These are phyloP conservation scores for Rhizophora mangle DNA, from an alignment of 345 rosid species.

Conservation along the genomic window DNA sequence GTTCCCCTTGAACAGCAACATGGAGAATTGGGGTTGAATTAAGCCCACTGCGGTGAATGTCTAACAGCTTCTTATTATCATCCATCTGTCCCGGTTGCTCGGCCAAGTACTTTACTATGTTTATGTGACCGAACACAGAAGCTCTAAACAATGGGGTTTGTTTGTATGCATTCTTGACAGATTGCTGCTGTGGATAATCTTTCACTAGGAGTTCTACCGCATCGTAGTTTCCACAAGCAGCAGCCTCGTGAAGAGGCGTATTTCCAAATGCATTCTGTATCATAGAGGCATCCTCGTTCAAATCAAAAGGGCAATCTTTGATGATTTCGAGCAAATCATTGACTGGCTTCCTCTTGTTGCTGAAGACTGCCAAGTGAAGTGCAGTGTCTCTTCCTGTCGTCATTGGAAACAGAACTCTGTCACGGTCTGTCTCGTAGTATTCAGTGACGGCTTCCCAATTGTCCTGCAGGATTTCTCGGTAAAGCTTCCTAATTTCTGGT, in stretches of 20 bases:
- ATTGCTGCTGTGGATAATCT: background rate
- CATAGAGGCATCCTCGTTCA: background rate
- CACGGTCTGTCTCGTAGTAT: background rate
- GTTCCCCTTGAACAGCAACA: constrained; percentile 24
- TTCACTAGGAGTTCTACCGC: background rate
- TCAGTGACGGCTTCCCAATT: background rate
- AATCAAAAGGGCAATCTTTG: too few species aligned
- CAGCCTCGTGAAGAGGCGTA: constrained; percentile 14
- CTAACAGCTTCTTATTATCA: background rate
- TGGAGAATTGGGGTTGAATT: constrained; percentile 30
- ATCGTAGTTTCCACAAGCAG: background rate
- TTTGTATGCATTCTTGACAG: background rate
- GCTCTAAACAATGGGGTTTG: constrained; percentile 3
- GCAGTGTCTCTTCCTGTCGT: background rate
- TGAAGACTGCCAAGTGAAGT: constrained; percentile 3
- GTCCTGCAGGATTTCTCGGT: background rate
- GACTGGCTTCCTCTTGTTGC: background rate
- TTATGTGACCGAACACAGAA: constrained; percentile 2
- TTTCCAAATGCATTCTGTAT: background rate
- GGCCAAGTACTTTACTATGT: background rate
- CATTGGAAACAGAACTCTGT: background rate
- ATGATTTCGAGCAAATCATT: background rate
- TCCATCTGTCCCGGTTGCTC: background rate
- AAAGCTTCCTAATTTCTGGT: background rate
- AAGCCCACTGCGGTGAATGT: background rate